Base-by-base conservation (phyloP, 139 green algal species). In the Haematococcus lacustris region DNA sequence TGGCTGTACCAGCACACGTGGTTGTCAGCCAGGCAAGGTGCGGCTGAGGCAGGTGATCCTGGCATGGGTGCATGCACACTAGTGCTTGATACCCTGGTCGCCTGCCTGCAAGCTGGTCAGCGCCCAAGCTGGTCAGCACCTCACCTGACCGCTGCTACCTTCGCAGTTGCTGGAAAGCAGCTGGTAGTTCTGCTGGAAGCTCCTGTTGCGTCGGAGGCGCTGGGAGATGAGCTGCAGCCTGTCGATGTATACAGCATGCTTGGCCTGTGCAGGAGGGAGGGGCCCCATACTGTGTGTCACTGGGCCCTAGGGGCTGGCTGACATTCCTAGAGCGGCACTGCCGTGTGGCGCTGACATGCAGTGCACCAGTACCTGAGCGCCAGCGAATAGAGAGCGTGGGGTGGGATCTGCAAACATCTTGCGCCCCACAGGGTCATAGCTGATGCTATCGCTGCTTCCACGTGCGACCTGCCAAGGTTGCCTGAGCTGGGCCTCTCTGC, bases 221-320 rank as follows among this genome's bases (percentile, higher is more conserved):
- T 96, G 90, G 38, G 85, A 76, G 39, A 96, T 79, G 57, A 96
- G 57, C 51, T 85, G 76, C 63, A 89, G 79, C 6, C 90, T 78
- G 51, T 92, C 78, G 33, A 91, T 68, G 74, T 94, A 92, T 35
- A 94, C 33, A 47, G 74, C 38, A 23, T 85, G 75, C 82, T 93
- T 96, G 74, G 84, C 83, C 89, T 92, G 86, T 51, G 32, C 26
- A 66, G 60, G 30, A 28, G 47, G n/a, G n/a, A n/a, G n/a, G n/a
- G n/a, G n/a, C n/a, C n/a, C n/a, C n/a, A n/a, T n/a, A n/a, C n/a
- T n/a, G n/a, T n/a, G n/a, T n/a, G n/a, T n/a, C n/a, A n/a, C n/a
- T n/a, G n/a, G n/a, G n/a, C n/a, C n/a, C n/a, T n/a, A n/a, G n/a
- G n/a, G n/a, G n/a, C n/a, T n/a, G n/a, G n/a, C n/a, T n/a, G n/a